Evolutionary conservation across 148 eudicot species (phyloP).

Genomic region (Spergularia bocconei): DNA sequence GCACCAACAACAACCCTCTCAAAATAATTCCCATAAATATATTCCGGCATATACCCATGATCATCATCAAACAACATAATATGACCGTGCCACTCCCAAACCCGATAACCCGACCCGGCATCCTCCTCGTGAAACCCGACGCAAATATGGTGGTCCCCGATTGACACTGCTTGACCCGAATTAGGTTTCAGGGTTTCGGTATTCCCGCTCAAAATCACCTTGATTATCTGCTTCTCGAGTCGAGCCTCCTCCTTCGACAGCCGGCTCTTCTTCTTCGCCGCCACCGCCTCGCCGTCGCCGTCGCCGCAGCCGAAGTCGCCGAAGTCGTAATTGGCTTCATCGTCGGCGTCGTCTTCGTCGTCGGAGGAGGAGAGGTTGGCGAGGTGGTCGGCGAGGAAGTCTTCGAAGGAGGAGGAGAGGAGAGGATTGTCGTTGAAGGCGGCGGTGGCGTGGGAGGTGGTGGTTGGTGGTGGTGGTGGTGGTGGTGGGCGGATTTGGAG

Average conservation of each 20-base stretch:
- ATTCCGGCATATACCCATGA: constrained; percentile 79
- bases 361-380: constrained; percentile 17
- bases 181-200: constrained; percentile 72
- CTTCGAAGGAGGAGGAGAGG: constrained; percentile 70
- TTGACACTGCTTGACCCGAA: constrained; percentile 82
- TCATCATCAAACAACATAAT: constrained; percentile 89
- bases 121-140: constrained; percentile 85
- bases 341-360: constrained; percentile 29
- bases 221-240: constrained; percentile 75
- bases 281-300: constrained; percentile 4
- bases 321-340: neutral
- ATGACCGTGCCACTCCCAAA: constrained; percentile 99
- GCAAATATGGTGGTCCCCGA: constrained; percentile 84
- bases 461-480: constrained; percentile 6
- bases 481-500: constrained; percentile 58
- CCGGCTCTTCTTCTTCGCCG: constrained; percentile 20
- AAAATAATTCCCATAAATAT: constrained; percentile 94
- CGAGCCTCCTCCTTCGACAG: constrained; percentile 73
- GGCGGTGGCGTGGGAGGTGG: constrained; percentile 8
- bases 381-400: constrained; percentile 43
- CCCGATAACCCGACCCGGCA: constrained; percentile 71
- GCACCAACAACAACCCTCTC: constrained; percentile 42
- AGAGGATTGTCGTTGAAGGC: constrained; percentile 18
- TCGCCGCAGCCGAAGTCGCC: constrained; percentile 7
- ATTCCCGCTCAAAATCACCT: constrained; percentile 60